phyloP scores from a whole-genome alignment of 306 rosid genomes.

The Citrullus colocynthis region DNA sequence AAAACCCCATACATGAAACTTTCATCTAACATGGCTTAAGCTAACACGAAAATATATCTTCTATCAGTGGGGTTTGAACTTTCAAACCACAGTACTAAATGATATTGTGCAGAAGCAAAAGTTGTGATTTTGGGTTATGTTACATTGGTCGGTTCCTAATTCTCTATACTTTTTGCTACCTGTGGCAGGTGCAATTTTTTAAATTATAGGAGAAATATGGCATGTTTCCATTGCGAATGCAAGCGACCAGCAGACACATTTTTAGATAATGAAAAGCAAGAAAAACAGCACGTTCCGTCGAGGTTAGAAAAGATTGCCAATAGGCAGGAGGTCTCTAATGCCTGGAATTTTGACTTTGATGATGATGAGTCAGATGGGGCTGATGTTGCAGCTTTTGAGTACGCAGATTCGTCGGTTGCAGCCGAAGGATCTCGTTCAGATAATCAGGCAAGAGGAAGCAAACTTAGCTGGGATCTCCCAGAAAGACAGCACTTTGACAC shows the following conservation, averaged over 20 bases:
- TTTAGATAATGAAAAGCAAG: slow-evolving; percentile 55
- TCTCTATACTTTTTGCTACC: slow-evolving; percentile 7
- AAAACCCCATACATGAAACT: background rate
- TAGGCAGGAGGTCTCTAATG: slow-evolving; percentile 59
- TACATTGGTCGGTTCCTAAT: background rate
- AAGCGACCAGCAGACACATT: slow-evolving; percentile 84
- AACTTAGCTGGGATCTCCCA: slow-evolving; percentile 26
- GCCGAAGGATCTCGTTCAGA: slow-evolving; percentile 32
- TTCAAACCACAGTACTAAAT: background rate
- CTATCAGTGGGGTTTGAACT: background rate
- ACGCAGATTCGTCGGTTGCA: slow-evolving; percentile 62
- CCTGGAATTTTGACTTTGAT: slow-evolving; percentile 97
- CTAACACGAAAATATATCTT: background rate
- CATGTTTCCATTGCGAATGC: slow-evolving; percentile 91
- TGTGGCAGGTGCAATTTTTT: slow-evolving; percentile 92
- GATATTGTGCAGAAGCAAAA: background rate
- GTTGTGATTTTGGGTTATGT: background rate
- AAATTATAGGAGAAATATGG: slow-evolving; percentile 85
- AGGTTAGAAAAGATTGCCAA: slow-evolving; percentile 34
- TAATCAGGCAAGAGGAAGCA: slow-evolving; percentile 32
- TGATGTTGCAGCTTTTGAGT: slow-evolving; percentile 92
- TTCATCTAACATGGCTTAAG: background rate
- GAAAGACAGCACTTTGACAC: slow-evolving; percentile 40
- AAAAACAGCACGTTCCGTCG: slow-evolving; percentile 29
- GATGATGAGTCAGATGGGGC: slow-evolving; percentile 97